Evolutionary conservation across 2,329 filamentous ascomycete genomes (phyloP).

Genomic region (Talaromyces rugulosus): DNA sequence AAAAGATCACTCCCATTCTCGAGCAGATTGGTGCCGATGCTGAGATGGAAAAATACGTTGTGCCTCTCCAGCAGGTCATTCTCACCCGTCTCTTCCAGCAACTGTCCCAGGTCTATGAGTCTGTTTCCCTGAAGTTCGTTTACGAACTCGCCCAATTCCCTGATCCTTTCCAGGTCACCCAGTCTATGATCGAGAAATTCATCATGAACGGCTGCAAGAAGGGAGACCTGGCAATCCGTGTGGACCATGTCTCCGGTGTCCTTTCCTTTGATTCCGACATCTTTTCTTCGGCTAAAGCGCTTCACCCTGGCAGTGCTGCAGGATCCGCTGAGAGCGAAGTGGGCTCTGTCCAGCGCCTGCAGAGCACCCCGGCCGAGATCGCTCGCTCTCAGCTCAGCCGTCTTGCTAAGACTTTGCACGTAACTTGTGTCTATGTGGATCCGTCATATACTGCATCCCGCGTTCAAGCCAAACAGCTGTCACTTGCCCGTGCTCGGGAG

Average conservation of each 20-base stretch:
- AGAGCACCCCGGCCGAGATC: slow-evolving; percentile 97
- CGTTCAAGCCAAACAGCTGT: slow-evolving; percentile 71
- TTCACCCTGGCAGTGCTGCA: slow-evolving; percentile 75
- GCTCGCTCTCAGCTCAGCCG: slow-evolving; percentile 91
- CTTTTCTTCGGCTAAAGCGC: slow-evolving; percentile 92
- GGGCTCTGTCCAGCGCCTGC: slow-evolving; percentile 84
- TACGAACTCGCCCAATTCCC: slow-evolving; percentile 93
- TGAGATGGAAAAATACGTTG: slow-evolving; percentile 96
- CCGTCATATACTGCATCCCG: slow-evolving; percentile 80
- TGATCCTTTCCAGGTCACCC: slow-evolving; percentile 88
- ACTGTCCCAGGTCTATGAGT: slow-evolving; percentile 97
- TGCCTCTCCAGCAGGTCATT: slow-evolving; percentile 96
- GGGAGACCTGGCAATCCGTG: slow-evolving; percentile 91
- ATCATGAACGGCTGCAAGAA: slow-evolving; percentile 99
- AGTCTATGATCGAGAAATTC: slow-evolving; percentile 95
- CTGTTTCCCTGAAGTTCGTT: slow-evolving; percentile 89
- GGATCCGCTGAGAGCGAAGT: slow-evolving; percentile 84
- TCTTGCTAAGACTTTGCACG: slow-evolving; percentile 82
- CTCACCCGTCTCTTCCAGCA: slow-evolving; percentile 98
- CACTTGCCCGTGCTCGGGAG: slow-evolving; percentile 74
- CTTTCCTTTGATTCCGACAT: slow-evolving; percentile 97
- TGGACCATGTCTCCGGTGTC: slow-evolving; percentile 91
- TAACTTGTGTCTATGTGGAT: slow-evolving; percentile 95
- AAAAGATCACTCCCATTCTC: slow-evolving; percentile 96
- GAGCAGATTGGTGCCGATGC: slow-evolving; percentile 87